Evolutionary conservation across 2,329 filamentous ascomycete species (phyloP), one percentile per base, ranked within the genome.

Genomic region (Ophiostoma populinum): DNA sequence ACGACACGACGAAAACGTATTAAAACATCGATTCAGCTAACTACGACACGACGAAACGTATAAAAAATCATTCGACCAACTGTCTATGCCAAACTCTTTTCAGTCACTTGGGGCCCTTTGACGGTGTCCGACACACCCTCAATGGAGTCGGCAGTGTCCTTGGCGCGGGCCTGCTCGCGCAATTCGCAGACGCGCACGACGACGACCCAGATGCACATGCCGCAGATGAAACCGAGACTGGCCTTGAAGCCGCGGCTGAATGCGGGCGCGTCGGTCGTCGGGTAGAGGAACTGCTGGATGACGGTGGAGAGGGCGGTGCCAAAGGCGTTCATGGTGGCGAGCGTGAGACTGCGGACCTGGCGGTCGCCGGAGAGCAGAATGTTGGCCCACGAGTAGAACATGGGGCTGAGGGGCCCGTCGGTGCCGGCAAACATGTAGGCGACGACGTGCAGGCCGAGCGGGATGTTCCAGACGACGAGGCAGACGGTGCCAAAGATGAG

Each of bases 391-490:
- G 35, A 17, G 30, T 38, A 34, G 39, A 50, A 54, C 9, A 56
- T 46, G 1, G 53, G 53, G 6, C 48, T 51, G 3, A 56, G 46
- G 1, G 52, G 52, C 1, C 54, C 54, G 37, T 55, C 51, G 11
- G 45, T 45, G 12, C 51, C 52, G 7, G 52, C 52, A 32, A 55
- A 50, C 32, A 55, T 46, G 43, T 54, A 57, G 3, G 53, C 44
- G 19, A 51, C 44, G 24, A 55, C 45, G 26, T 44, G 48, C 8
- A 55, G 42, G 7, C 52, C 54, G 7, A 50, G 38, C 0, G 51
- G 51, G 4, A 53, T 44, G 21, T 51, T 38, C 51, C 51, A 54
- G 24, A 47, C 29, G 0, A 51, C 47, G 12, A 54, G 46, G 22
- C 49, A 51, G 24, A 49, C 44, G 11, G 49, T 51, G 17, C 49